Evolutionary conservation across 208 protist species (phyloP), one percentile per base, ranked within the genome.

Genomic region (Trypanosoma avium): DNA sequence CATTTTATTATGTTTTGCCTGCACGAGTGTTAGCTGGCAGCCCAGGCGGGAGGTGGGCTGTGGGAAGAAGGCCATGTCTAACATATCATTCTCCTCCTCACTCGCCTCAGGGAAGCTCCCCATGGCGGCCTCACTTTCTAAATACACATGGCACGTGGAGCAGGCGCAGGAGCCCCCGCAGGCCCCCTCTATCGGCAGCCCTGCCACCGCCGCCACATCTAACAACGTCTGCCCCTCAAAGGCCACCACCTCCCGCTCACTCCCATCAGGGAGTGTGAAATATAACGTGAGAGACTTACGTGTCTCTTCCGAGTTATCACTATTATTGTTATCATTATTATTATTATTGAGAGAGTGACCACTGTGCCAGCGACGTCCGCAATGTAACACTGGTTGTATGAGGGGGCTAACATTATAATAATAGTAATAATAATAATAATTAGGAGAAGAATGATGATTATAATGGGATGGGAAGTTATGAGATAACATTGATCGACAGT

Each of bases 141-240:
- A 56, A 60, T 98, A 97, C 10, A 99, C 90, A 63, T 99, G 98
- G 68, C 98, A 99, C n/a, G 98, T 99, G 35, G 95, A 98, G 73
- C 98, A 99, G 30, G 98, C 98, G 42, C 97, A 94, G 5, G 92
- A 97, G 13, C 91, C 91, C 17, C 96, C 97, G 61, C 97, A 99
- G 21, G 97, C 97, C 0, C 95, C 97, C 66, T 99, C 97, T 52
- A 99, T 89, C 29, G 98, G 95, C 48, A 99, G 75, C 30, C 92
- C 90, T 52, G 98, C 86, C 46, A 90, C 87, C 36, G 93, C 86
- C 33, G 94, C 94, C 30, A 98, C 86, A 32, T 98, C 95, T 24
- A 99, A 80, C 7, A 99, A 63, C n/a, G 75, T 90, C 56, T 97
- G 86, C n/a, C 97, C 97, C 13, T 95, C 89, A 56, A 96, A 95